phyloP scores from a whole-genome alignment of 768 basidiomycete genomes.

The Leccinum subtestaceum region DNA sequence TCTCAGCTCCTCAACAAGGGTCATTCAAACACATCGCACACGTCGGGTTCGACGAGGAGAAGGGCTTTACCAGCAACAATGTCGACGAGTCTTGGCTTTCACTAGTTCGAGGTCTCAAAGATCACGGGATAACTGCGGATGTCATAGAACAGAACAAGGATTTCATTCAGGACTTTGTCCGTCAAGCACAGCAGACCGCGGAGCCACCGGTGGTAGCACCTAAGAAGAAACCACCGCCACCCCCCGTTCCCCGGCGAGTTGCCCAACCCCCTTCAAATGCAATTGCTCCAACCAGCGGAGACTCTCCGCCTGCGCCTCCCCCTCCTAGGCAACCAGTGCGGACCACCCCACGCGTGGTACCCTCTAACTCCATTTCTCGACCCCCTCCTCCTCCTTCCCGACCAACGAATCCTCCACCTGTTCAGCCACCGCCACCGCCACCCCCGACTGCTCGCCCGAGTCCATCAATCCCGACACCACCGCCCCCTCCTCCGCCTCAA shows the following conservation, averaged over 20 bases:
- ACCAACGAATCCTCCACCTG: slow-evolving; percentile 33
- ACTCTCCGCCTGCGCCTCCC: slow-evolving; percentile 30
- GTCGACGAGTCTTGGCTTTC: slow-evolving; percentile 90
- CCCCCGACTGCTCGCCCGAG: slow-evolving; percentile 20
- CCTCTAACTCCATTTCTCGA: neutral
- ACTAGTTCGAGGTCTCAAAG: slow-evolving; percentile 59
- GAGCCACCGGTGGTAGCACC: slow-evolving; percentile 39
- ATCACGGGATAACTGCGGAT: slow-evolving; percentile 46
- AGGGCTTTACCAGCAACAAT: slow-evolving; percentile 81
- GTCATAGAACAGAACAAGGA: slow-evolving; percentile 77
- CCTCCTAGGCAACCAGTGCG: slow-evolving; percentile 24
- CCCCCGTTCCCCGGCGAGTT: slow-evolving; percentile 34
- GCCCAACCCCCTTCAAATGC: slow-evolving; percentile 27
- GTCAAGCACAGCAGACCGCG: slow-evolving; percentile 39
- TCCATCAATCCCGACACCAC: slow-evolving; percentile 32
- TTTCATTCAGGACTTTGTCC: slow-evolving; percentile 84
- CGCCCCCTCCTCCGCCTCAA: slow-evolving; percentile 25
- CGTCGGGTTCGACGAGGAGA: slow-evolving; percentile 88
- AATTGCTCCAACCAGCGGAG: slow-evolving; percentile 21
- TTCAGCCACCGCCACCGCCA: slow-evolving; percentile 29
- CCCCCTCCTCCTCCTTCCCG: slow-evolving; percentile 31
- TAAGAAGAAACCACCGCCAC: slow-evolving; percentile 43
- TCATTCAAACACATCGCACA: too few species aligned
- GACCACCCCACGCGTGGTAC: slow-evolving; percentile 17
- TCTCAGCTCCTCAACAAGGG: too few species aligned